Conservation (phyloP, 2,329 filamentous ascomycete species). For the Talaromyces pinophilus region DNA sequence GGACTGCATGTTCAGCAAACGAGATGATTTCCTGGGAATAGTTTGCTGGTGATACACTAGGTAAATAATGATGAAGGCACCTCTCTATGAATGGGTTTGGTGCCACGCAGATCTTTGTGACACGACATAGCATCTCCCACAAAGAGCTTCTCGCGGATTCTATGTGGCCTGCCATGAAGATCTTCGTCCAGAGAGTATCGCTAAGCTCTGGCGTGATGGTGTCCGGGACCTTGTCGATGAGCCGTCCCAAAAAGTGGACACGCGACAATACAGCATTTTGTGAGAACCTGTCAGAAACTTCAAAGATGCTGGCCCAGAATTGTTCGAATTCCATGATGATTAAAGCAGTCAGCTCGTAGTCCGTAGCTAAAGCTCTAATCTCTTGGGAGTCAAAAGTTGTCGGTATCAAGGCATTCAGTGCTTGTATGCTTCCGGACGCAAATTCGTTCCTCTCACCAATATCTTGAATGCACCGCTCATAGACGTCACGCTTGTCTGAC, state of each 20-base stretch:
- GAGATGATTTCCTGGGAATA: slow-evolving; percentile 44
- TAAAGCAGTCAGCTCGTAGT: slow-evolving; percentile 64
- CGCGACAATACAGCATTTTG: slow-evolving; percentile 54
- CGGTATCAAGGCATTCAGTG: slow-evolving; percentile 53
- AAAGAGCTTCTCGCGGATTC: slow-evolving; percentile 64
- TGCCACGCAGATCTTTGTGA: slow-evolving; percentile 32
- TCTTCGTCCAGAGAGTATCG: slow-evolving; percentile 67
- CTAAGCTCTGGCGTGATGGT: slow-evolving; percentile 65
- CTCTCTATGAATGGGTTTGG: slow-evolving; percentile 47
- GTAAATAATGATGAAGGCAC: slow-evolving; percentile 47
- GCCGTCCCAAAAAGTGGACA: slow-evolving; percentile 58
- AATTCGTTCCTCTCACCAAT: slow-evolving; percentile 64
- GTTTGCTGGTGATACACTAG: slow-evolving; percentile 39
- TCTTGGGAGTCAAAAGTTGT: slow-evolving; percentile 49
- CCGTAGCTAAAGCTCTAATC: slow-evolving; percentile 58
- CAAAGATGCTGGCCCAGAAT: slow-evolving; percentile 49
- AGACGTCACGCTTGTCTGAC: slow-evolving; percentile 63
- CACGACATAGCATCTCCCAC: slow-evolving; percentile 66
- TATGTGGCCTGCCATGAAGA: slow-evolving; percentile 66
- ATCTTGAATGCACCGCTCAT: slow-evolving; percentile 66
- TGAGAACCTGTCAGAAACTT: slow-evolving; percentile 42
- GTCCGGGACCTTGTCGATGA: slow-evolving; percentile 63
- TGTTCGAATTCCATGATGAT: slow-evolving; percentile 66
- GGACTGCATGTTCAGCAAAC: slow-evolving; percentile 46
- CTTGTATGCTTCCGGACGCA: slow-evolving; percentile 72